A percentile compares a stretch with the other conserved stretches of the same genome.
Evolutionary conservation across 805 yeast species (phyloP).

Genomic region (Starmerella lactis-condensi): DNA sequence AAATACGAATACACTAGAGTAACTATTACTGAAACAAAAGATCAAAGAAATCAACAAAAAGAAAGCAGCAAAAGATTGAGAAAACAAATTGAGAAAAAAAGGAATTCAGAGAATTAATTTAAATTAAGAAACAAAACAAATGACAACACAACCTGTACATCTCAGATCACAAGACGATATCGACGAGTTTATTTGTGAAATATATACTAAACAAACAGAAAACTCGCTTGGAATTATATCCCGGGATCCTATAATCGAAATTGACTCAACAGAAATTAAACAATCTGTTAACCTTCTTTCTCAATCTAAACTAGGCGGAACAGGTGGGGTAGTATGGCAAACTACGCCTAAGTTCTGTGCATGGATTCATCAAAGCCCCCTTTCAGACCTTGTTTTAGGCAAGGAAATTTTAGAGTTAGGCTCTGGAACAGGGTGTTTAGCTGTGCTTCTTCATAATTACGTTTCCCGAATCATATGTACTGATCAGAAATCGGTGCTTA

Average conservation of each 20-base stretch:
- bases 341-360: slow-evolving; percentile 10
- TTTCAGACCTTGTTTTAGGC: not conserved
- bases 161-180: slow-evolving; percentile 3
- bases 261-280: too few relatives aligned
- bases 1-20: too few relatives aligned
- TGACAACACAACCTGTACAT: too few relatives aligned
- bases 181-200: slow-evolving; percentile 6
- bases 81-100: too few relatives aligned
- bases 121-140: too few relatives aligned
- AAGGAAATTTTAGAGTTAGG: slow-evolving; percentile 15
- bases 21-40: too few relatives aligned
- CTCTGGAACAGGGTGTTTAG: slow-evolving; percentile 16
- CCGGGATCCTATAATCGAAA: too few relatives aligned
- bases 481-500: slow-evolving; percentile 15
- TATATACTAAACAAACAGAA: not conserved
- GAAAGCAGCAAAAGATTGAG: too few relatives aligned
- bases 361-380: slow-evolving; percentile 4
- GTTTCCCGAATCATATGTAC: slow-evolving; percentile 10
- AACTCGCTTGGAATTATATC: slow-evolving; percentile 9
- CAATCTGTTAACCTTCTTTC: slow-evolving; percentile 12
- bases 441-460: slow-evolving; percentile 6
- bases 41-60: too few relatives aligned
- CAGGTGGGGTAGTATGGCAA: slow-evolving; percentile 17
- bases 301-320: slow-evolving; percentile 12
- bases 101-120: too few relatives aligned